Evolutionary conservation across 306 rosid species (phyloP).

Genomic region (Prunus mira): DNA sequence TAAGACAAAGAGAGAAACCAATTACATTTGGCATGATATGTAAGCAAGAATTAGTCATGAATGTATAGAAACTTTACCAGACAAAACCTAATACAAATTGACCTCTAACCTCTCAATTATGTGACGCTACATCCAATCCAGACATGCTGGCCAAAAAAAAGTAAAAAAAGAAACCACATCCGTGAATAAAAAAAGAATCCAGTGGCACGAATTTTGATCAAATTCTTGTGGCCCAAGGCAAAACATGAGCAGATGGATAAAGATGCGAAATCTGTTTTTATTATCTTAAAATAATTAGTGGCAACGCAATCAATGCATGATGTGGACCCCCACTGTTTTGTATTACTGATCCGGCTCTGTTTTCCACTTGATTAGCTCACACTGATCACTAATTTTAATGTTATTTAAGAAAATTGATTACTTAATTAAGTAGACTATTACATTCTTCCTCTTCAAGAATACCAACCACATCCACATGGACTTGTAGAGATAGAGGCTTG

Average conservation of each 20-base stretch:
- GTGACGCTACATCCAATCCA: background rate
- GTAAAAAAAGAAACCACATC: background rate
- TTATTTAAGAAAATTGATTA: too few species aligned
- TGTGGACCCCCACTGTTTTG: background rate
- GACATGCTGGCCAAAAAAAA: background rate
- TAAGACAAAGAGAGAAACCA: too few species aligned
- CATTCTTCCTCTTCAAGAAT: too few species aligned
- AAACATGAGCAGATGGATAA: background rate
- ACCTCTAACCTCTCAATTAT: background rate
- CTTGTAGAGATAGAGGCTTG: too few species aligned
- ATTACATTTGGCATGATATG: too few species aligned
- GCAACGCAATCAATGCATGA: background rate
- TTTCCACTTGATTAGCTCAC: background rate
- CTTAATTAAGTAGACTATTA: too few species aligned
- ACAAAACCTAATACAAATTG: background rate
- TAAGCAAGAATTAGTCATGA: too few species aligned
- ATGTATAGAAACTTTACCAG: background rate
- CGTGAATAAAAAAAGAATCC: background rate
- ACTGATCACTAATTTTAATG: too few species aligned
- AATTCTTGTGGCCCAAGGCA: background rate
- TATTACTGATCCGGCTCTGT: background rate
- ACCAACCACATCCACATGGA: too few species aligned
- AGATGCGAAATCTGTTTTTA: background rate
- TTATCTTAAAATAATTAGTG: background rate
- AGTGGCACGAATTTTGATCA: too few species aligned